Evolutionary conservation across 2,329 filamentous ascomycete species (phyloP), one percentile per base, ranked within the genome.

Genomic region (Chrysoporthe austroafricana): DNA sequence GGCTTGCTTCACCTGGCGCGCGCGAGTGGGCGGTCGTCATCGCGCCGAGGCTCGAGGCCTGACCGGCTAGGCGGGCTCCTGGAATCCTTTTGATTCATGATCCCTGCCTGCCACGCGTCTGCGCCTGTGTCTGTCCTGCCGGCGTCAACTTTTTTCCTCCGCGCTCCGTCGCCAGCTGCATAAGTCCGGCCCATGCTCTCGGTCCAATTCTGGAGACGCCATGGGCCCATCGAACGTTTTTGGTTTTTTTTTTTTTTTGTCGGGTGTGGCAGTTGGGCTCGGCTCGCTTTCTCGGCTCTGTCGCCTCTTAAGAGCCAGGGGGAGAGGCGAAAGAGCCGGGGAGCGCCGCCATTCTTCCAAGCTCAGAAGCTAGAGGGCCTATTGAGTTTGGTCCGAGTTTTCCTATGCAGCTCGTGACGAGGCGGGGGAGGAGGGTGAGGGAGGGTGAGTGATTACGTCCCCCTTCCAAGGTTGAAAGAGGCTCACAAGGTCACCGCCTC

Each of bases 201-300:
- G 56, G 56, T 34, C 18, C 18, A 42, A 60, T 60, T 60, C 39
- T 43, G 57, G 57, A 60, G 57, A 60, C 57, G 6, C 9, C 39
- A 43, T 60, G 57, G 36, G 39, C 36, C 18, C 56, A 9, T 43
- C 26, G 26, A 26, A 26, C 26, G 26, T 26, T 26, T 26, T 26
- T 26, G 26, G 2, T 26, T 26, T 26, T 26, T 26, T 26, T 26
- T 1, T 26, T 26, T 26, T 32, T 13, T 34, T 11, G 26, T 34
- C 32, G 26, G 13, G 48, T 32, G 16, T 54, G 26, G 50, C 26
- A 34, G 13, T 8, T 34, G 11, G 50, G 26, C 50, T 54, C 50
- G 21, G 50, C 50, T 52, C 48, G 21, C 48, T 11, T 5, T 8
- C 21, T 54, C 50, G 50, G 50, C 26, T 54, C 16, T 7, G 50